A percentile compares a stretch with the other conserved stretches of the same genome.
These are phyloP conservation scores for Suhomyces kilbournensis DNA, from an alignment of 805 yeast species.

Conservation along the genomic window DNA sequence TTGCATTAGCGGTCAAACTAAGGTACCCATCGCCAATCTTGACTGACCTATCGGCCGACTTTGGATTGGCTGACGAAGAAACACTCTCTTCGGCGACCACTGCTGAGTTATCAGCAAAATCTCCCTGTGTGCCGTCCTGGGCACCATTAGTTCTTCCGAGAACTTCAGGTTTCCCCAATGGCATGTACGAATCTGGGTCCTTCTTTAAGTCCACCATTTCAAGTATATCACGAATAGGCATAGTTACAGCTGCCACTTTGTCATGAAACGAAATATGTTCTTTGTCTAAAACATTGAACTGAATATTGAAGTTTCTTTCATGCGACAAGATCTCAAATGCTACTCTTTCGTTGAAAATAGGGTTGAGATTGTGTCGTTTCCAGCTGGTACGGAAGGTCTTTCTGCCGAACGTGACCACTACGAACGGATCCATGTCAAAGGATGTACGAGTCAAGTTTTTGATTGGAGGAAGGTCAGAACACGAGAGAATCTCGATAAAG, in stretches of 20 bases:
- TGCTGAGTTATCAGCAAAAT: background rate
- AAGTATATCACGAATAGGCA: slow-evolving; percentile 53
- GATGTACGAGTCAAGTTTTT: slow-evolving; percentile 68
- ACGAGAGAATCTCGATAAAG: slow-evolving; percentile 71
- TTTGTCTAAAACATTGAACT: slow-evolving; percentile 75
- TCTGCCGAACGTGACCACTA: slow-evolving; percentile 85
- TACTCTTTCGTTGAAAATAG: slow-evolving; percentile 75
- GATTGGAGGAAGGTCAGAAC: slow-evolving; percentile 76
- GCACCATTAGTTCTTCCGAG: background rate
- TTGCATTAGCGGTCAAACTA: background rate
- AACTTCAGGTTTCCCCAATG: background rate
- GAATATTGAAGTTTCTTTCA: slow-evolving; percentile 64
- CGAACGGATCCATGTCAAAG: slow-evolving; percentile 96
- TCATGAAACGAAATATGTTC: slow-evolving; percentile 84
- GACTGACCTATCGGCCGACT: background rate
- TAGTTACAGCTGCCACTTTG: slow-evolving; percentile 63
- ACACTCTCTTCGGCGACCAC: background rate
- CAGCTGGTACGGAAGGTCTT: slow-evolving; percentile 83
- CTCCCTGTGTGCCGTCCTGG: background rate
- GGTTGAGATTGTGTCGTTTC: slow-evolving; percentile 78
- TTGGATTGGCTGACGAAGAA: background rate
- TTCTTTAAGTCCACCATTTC: slow-evolving; percentile 25
- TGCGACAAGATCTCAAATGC: slow-evolving; percentile 71
- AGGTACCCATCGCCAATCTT: background rate
- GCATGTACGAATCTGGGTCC: background rate